Percentiles rank a stretch among this genome's conserved stretches.
Evolutionary conservation across 2,329 filamentous ascomycete species (phyloP).

Genomic region (Xylariaceae sp.): DNA sequence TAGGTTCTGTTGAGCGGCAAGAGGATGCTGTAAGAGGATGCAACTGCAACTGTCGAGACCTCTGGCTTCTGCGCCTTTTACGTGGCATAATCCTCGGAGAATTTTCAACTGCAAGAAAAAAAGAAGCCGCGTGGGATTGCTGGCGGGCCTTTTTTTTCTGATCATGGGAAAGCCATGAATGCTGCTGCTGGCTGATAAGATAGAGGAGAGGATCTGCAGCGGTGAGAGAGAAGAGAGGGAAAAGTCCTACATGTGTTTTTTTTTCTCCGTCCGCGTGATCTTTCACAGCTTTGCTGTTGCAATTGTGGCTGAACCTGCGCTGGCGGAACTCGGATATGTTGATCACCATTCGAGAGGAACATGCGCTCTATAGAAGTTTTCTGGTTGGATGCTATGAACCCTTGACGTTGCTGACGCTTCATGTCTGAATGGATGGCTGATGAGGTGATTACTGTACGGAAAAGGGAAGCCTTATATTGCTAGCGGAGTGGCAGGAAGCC

Average conservation of each 20-base stretch:
- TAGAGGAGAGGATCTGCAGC: background rate
- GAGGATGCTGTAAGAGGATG: background rate
- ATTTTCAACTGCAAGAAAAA: background rate
- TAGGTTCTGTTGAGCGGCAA: no score
- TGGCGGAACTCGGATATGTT: background rate
- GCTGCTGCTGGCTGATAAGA: background rate
- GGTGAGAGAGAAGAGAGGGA: background rate
- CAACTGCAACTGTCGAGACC: background rate
- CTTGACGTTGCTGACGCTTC: background rate
- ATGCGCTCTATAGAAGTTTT: background rate
- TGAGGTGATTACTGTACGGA: background rate
- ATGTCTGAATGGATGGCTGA: background rate
- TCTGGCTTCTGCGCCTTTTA: background rate
- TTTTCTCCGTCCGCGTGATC: conserved; percentile 10
- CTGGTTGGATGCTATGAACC: background rate
- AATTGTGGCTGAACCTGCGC: background rate
- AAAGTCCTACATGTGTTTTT: conserved; percentile 1
- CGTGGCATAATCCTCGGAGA: background rate
- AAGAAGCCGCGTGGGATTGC: background rate
- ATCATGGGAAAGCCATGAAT: background rate
- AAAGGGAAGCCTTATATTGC: background rate
- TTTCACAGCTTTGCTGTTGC: conserved; percentile 3
- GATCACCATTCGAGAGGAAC: background rate
- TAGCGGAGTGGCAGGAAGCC: background rate
- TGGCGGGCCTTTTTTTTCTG: background rate